Evolutionary conservation across 768 basidiomycete species (phyloP).

Genomic region (Kwoniella europaea): DNA sequence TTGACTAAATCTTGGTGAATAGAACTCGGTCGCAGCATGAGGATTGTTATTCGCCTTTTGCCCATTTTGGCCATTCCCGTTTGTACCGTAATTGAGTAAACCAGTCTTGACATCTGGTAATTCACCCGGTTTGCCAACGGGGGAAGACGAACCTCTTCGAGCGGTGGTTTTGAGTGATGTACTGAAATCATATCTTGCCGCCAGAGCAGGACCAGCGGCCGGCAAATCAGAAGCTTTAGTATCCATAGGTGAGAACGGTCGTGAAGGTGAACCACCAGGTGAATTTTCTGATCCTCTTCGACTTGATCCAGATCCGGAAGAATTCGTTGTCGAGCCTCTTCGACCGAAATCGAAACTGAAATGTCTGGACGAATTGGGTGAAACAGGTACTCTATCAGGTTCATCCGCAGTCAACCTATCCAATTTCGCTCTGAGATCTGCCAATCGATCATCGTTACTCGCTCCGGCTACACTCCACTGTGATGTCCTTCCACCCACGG

Average conservation of each 20-base stretch:
- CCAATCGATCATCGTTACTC: constrained; percentile 62
- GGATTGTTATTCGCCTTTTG: constrained; percentile 21
- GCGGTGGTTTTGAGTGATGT: constrained; percentile 53
- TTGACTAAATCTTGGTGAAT: constrained; percentile 42
- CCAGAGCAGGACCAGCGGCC: constrained; percentile 41
- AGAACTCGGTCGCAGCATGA: constrained; percentile 49
- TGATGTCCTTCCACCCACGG: constrained; percentile 45
- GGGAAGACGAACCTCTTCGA: constrained; percentile 38
- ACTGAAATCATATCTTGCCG: constrained; percentile 59
- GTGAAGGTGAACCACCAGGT: constrained; percentile 37
- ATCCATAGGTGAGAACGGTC: constrained; percentile 19
- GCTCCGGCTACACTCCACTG: constrained; percentile 60
- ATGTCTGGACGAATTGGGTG: constrained; percentile 28
- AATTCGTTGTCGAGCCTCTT: constrained; percentile 10
- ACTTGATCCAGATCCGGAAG: constrained; percentile 5
- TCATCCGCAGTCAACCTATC: constrained; percentile 66
- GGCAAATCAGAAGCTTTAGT: constrained; percentile 33
- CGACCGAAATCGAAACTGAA: constrained; percentile 31
- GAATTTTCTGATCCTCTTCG: constrained; percentile 11
- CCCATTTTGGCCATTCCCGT: not conserved
- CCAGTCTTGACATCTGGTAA: constrained; percentile 49
- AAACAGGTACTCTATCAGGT: constrained; percentile 34
- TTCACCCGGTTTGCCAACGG: constrained; percentile 23
- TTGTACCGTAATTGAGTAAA: constrained; percentile 30
- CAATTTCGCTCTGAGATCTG: constrained; percentile 69